phyloP scores from a whole-genome alignment of 768 basidiomycete genomes.

The Hirschioporus abietinus region DNA sequence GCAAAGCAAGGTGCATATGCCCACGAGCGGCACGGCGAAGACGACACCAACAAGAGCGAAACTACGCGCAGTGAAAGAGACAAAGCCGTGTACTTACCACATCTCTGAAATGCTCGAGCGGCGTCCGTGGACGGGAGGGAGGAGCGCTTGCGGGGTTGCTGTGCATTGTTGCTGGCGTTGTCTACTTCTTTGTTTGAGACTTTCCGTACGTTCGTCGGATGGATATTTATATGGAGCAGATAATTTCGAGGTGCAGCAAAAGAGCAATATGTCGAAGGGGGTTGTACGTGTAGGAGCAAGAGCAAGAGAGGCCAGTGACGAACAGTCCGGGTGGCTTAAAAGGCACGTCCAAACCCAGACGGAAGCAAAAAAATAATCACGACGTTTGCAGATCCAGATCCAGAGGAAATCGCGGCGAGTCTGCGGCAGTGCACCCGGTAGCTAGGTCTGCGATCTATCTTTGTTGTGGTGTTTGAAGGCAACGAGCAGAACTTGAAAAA shows the following conservation, averaged over 20 bases:
- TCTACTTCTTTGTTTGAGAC: background rate
- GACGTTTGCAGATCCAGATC: background rate
- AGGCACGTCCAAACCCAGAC: background rate
- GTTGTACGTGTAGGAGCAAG: background rate
- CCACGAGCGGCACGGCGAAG: background rate
- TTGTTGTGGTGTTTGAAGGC: background rate
- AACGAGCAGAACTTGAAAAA: background rate
- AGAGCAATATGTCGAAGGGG: background rate
- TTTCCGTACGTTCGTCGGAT: background rate
- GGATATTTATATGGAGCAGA: background rate
- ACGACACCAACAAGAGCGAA: constrained; percentile 4
- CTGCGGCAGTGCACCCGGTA: background rate
- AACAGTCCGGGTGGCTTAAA: background rate
- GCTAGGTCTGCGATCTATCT: background rate
- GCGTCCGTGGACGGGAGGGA: constrained; percentile 15
- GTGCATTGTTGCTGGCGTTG: constrained; percentile 16
- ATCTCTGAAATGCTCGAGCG: constrained; percentile 31
- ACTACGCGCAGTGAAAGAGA: constrained; percentile 2
- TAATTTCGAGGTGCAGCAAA: background rate
- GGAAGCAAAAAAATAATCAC: background rate
- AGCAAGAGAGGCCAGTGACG: background rate
- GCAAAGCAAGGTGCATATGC: background rate
- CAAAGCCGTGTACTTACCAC: constrained; percentile 27
- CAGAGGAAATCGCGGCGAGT: background rate
- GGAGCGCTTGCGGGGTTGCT: constrained; percentile 11